phyloP scores from a whole-genome alignment of 805 yeast species.

The Phaffomyces thermotolerans region DNA sequence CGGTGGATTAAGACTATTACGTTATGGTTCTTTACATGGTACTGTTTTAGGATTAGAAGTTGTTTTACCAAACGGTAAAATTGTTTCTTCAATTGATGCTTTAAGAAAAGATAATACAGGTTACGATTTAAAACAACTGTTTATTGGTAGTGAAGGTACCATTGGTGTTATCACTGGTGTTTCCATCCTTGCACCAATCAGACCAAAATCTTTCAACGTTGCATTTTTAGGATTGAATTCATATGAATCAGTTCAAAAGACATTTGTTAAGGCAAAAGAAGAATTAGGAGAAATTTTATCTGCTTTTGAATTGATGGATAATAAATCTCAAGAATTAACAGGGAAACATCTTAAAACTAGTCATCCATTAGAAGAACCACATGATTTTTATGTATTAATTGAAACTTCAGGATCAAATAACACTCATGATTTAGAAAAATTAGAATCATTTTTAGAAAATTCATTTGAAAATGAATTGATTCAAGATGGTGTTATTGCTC shows the following conservation, averaged over 20 bases:
- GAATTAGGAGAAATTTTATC: slow-evolving; percentile 82
- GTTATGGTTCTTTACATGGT: slow-evolving; percentile 92
- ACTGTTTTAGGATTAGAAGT: slow-evolving; percentile 86
- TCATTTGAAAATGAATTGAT: slow-evolving; percentile 82
- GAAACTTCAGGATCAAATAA: slow-evolving; percentile 95
- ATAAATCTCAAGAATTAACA: slow-evolving; percentile 58
- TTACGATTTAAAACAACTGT: slow-evolving; percentile 83
- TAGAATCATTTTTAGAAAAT: slow-evolving; percentile 74
- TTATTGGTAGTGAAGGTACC: slow-evolving; percentile 93
- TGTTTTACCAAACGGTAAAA: slow-evolving; percentile 85
- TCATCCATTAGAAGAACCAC: slow-evolving; percentile 77
- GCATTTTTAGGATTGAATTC: slow-evolving; percentile 79
- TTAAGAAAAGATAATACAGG: slow-evolving; percentile 95
- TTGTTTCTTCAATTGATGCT: slow-evolving; percentile 72
- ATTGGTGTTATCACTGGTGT: slow-evolving; percentile 87
- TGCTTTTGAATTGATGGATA: slow-evolving; percentile 93
- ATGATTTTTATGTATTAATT: slow-evolving; percentile 85
- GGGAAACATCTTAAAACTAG: slow-evolving; percentile 48
- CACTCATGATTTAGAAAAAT: slow-evolving; percentile 87
- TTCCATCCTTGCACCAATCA: slow-evolving; percentile 81
- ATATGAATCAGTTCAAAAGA: slow-evolving; percentile 77
- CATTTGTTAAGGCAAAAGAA: slow-evolving; percentile 68
- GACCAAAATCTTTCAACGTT: slow-evolving; percentile 80
- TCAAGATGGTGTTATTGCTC: slow-evolving; percentile 93
- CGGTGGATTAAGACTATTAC: slow-evolving; percentile 81